A percentile compares a stretch with the other conserved stretches of the same genome.
phyloP scores from a whole-genome alignment of 768 basidiomycete genomes.

The Exsudoporus frostii region DNA sequence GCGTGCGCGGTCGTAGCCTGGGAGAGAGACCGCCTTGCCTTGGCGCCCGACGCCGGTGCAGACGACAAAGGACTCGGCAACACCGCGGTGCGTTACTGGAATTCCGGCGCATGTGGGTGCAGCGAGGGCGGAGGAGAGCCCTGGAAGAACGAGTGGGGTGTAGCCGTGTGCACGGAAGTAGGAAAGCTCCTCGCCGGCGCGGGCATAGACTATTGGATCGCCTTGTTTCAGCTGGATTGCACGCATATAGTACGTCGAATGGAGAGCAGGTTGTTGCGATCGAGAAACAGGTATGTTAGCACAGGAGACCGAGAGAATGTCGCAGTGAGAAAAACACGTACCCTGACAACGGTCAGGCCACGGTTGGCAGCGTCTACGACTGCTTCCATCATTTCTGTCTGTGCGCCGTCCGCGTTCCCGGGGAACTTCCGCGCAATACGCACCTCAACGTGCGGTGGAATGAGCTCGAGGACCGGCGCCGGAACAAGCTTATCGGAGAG shows the following conservation, averaged over 20 bases:
- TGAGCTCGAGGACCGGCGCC: slow-evolving; percentile 76
- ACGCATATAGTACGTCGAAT: not conserved
- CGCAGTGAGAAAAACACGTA: slow-evolving; percentile 35
- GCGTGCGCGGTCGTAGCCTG: slow-evolving; percentile 78
- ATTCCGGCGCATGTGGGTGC: slow-evolving; percentile 89
- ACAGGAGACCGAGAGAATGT: not conserved
- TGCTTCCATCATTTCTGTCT: slow-evolving; percentile 90
- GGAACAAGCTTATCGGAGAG: slow-evolving; percentile 97
- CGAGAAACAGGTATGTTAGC: not conserved
- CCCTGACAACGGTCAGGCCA: slow-evolving; percentile 85
- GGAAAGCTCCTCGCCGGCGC: slow-evolving; percentile 91
- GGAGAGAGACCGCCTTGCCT: slow-evolving; percentile 80
- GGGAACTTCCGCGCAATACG: slow-evolving; percentile 97
- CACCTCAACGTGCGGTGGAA: slow-evolving; percentile 68
- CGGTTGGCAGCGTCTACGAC: slow-evolving; percentile 78
- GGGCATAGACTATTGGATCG: slow-evolving; percentile 92
- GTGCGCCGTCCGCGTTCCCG: slow-evolving; percentile 93
- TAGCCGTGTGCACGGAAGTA: slow-evolving; percentile 87
- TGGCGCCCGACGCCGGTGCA: slow-evolving; percentile 92
- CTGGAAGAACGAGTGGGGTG: slow-evolving; percentile 83
- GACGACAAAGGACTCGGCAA: slow-evolving; percentile 82
- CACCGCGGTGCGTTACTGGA: slow-evolving; percentile 93
- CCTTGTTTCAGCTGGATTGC: slow-evolving; percentile 84
- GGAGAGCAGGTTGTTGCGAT: not conserved
- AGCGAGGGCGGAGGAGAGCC: slow-evolving; percentile 85